phyloP scores from a whole-genome alignment of 176 grass and related monocot genomes.

The Oryza meridionalis region DNA sequence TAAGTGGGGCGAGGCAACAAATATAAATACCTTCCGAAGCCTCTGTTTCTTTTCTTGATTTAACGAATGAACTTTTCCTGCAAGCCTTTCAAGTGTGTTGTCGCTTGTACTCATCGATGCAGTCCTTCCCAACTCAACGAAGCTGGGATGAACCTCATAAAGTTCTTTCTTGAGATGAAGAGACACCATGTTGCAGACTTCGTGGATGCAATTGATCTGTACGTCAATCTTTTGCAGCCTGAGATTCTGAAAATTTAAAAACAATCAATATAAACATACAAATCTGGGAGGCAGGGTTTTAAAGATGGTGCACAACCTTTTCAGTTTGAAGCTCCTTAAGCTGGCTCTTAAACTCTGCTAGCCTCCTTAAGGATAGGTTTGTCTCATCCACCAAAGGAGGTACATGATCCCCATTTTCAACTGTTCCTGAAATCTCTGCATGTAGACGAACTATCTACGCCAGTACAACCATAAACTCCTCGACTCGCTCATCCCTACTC shows the following conservation, averaged over 20 bases:
- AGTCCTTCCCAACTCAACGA: slow-evolving; percentile 48
- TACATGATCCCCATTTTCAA: slow-evolving; percentile 49
- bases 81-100: slow-evolving; percentile 61
- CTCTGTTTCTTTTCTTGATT: slow-evolving; percentile 80
- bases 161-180: slow-evolving; percentile 68
- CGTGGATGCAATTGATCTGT: slow-evolving; percentile 58
- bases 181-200: slow-evolving; percentile 73
- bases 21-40: slow-evolving; percentile 62
- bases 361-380: slow-evolving; percentile 61
- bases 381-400: slow-evolving; percentile 58
- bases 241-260: slow-evolving; percentile 60
- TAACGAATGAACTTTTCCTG: slow-evolving; percentile 54
- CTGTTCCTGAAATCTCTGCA: slow-evolving; percentile 72
- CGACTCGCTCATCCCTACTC: slow-evolving; percentile 66
- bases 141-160: slow-evolving; percentile 76
- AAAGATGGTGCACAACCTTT: slow-evolving; percentile 54
- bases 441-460: slow-evolving; percentile 57
- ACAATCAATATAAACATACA: slow-evolving; percentile 22
- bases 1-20: not conserved
- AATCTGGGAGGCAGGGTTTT: not conserved
- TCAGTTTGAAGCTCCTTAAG: slow-evolving; percentile 72
- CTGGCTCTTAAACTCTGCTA: slow-evolving; percentile 61
- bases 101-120: slow-evolving; percentile 68
- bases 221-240: slow-evolving; percentile 71
- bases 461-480: slow-evolving; percentile 63